Evolutionary conservation across 2,329 filamentous ascomycete genomes (phyloP).

Genomic region (Mollisiaceae sp.): DNA sequence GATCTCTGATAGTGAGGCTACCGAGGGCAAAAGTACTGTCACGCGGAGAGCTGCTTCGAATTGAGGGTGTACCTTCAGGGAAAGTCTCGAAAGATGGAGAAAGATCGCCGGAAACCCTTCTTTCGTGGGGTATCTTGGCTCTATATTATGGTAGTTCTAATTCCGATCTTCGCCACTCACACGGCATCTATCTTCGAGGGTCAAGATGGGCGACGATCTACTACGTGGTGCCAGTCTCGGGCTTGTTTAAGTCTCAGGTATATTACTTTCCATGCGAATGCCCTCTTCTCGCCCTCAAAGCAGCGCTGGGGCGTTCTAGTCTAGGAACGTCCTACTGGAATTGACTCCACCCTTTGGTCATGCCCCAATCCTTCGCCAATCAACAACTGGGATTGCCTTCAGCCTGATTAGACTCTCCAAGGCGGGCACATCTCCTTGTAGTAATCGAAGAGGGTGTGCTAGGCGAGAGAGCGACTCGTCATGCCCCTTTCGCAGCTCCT

Average conservation of each 20-base stretch:
- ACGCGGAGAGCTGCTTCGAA: too few relatives aligned
- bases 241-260: not conserved
- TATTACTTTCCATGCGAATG: not conserved
- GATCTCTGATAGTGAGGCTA: too few relatives aligned
- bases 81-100: too few relatives aligned
- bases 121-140: not conserved
- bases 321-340: not conserved
- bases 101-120: too few relatives aligned
- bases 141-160: not conserved
- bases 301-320: not conserved
- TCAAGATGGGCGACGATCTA: not conserved
- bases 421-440: not conserved
- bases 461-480: not conserved
- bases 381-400: not conserved
- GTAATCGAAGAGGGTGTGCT: not conserved
- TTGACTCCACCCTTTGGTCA: not conserved
- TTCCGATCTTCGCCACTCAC: not conserved
- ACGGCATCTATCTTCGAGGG: not conserved
- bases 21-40: too few relatives aligned
- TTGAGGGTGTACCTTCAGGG: too few relatives aligned
- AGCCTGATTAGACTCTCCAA: not conserved
- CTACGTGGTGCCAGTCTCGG: not conserved
- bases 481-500: not conserved
- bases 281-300: not conserved
- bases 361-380: not conserved